Evolutionary conservation across 2,329 filamentous ascomycete genomes (phyloP).

Genomic region (Penicillium sp.): DNA sequence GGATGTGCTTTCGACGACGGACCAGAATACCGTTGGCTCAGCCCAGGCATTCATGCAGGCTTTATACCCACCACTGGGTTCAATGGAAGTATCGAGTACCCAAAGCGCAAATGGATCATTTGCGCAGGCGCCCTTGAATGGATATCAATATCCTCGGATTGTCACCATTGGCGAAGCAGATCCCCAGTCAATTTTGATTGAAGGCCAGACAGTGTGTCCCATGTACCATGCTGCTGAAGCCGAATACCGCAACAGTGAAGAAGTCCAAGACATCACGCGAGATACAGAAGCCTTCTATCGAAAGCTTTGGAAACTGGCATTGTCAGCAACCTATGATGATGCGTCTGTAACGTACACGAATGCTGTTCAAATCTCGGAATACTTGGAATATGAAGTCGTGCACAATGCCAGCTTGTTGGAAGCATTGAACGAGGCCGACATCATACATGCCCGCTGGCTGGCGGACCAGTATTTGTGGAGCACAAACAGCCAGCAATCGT

Average conservation of each 20-base stretch:
- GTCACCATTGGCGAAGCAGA: constrained; percentile 47
- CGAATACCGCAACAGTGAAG: constrained; percentile 44
- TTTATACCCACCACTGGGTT: constrained; percentile 54
- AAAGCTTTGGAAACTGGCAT: constrained; percentile 43
- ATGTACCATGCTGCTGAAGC: constrained; percentile 36
- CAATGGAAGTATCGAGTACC: constrained; percentile 34
- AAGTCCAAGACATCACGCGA: constrained; percentile 42
- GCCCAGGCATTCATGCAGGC: constrained; percentile 63
- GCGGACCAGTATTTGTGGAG: constrained; percentile 52
- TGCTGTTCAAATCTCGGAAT: constrained; percentile 57
- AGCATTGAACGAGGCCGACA: constrained; percentile 31
- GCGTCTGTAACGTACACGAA: constrained; percentile 50
- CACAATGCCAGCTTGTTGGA: constrained; percentile 51
- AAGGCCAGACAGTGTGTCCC: constrained; percentile 50
- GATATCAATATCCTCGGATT: constrained; percentile 59
- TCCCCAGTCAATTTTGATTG: constrained; percentile 51
- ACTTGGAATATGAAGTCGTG: constrained; percentile 53
- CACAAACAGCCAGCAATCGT: constrained; percentile 47
- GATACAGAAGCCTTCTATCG: constrained; percentile 48
- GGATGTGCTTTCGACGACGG: constrained; percentile 48
- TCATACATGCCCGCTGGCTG: constrained; percentile 43
- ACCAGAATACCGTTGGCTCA: constrained; percentile 51
- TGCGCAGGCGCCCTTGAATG: constrained; percentile 51
- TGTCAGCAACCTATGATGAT: constrained; percentile 44
- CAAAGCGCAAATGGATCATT: constrained; percentile 50